Conservation (phyloP, 2,329 filamentous ascomycete genomes). For the Pseudocercospora pini-densiflorae region DNA sequence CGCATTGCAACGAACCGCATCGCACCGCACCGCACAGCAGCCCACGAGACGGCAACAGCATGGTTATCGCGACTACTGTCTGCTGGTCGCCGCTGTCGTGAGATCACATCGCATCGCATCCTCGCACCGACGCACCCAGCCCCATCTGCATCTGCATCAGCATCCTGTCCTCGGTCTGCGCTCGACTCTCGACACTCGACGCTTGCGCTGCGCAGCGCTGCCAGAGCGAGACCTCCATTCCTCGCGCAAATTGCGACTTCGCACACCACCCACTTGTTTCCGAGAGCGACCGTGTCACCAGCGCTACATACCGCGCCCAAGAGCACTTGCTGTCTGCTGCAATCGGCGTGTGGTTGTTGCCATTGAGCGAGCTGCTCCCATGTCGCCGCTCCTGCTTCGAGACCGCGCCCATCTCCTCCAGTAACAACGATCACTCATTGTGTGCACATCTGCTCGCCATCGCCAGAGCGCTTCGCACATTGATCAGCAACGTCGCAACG, state of each 20-base stretch:
- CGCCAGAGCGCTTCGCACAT: background rate
- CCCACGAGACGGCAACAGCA: background rate
- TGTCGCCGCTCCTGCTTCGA: slow-evolving; percentile 20
- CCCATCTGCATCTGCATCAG: background rate
- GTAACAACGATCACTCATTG: background rate
- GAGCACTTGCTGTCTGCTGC: background rate
- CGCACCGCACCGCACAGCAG: slow-evolving; percentile 2
- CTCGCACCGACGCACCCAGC: background rate
- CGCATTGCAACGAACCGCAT: slow-evolving; percentile 2
- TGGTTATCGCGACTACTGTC: background rate
- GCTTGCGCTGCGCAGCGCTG: background rate
- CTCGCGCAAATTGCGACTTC: slow-evolving; percentile 20
- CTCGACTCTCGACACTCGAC: background rate
- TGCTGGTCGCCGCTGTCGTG: slow-evolving; percentile 3
- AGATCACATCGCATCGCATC: background rate
- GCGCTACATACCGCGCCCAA: slow-evolving; percentile 9
- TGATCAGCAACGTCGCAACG: background rate
- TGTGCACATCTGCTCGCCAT: background rate
- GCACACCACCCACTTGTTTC: slow-evolving; percentile 11
- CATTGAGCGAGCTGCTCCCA: slow-evolving; percentile 15
- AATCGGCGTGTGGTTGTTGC: slow-evolving; percentile 11
- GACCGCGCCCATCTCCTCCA: slow-evolving; percentile 5
- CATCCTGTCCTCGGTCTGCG: background rate
- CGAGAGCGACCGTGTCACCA: slow-evolving; percentile 14
- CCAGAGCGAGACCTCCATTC: slow-evolving; percentile 14